These are phyloP conservation scores for Geosmithia putterillii DNA, from an alignment of 2,329 filamentous ascomycete genomes.

Conservation along the genomic window DNA sequence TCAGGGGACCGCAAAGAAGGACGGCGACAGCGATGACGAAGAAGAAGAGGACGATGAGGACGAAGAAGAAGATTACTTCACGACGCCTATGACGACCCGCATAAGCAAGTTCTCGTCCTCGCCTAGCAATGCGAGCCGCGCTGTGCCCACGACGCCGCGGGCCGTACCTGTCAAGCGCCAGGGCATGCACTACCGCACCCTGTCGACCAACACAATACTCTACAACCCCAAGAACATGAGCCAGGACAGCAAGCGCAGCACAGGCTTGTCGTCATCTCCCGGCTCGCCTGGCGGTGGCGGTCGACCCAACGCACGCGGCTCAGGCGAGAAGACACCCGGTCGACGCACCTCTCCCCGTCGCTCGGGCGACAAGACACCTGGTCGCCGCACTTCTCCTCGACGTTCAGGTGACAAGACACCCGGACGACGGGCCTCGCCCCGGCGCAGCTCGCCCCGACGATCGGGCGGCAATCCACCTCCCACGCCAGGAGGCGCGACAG, in stretches of 20 bases:
- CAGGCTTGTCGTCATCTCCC: constrained; percentile 30
- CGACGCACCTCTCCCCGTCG: constrained; percentile 21
- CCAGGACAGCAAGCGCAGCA: constrained; percentile 11
- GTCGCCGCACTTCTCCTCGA: constrained; percentile 16
- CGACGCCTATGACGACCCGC: constrained; percentile 31
- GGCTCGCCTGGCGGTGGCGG: constrained; percentile 13
- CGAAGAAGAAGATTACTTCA: constrained; percentile 38
- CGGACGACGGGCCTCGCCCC: constrained; percentile 8
- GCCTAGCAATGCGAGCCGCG: constrained; percentile 15
- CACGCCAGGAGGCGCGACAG: background rate
- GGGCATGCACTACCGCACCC: constrained; percentile 53
- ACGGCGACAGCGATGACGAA: background rate
- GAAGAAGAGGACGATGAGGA: background rate
- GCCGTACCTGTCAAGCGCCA: constrained; percentile 18
- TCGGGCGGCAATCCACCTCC: background rate
- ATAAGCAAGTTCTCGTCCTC: constrained; percentile 24
- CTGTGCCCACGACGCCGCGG: constrained; percentile 17
- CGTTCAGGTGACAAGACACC: constrained; percentile 10
- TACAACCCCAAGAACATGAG: constrained; percentile 52
- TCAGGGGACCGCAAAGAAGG: constrained; percentile 11
- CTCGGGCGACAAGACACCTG: constrained; percentile 7
- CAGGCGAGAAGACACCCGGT: constrained; percentile 7
- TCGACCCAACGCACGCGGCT: constrained; percentile 13
- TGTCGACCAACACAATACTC: constrained; percentile 73
- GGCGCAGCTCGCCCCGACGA: constrained; percentile 32